Conservation (phyloP, 2,329 filamentous ascomycete species). For the Pestalotiopsis sp. region DNA sequence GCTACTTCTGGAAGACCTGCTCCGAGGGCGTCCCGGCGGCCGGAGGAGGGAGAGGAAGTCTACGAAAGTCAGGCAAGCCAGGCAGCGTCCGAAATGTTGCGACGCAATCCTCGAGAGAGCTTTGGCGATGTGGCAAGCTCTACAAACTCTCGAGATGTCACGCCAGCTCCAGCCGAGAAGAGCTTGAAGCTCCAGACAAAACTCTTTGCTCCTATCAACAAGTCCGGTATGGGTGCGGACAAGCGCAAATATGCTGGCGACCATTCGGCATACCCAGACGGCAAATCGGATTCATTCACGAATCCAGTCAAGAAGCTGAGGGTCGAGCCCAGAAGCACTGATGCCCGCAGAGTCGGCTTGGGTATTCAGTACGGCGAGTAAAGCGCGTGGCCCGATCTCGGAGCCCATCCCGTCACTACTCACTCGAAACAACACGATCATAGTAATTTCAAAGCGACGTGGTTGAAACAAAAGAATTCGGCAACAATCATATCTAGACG, state of each 20-base stretch:
- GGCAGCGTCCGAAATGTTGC: conserved; percentile 74
- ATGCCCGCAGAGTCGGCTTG: conserved; percentile 48
- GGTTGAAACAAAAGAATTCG: neutral
- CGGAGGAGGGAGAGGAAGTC: conserved; percentile 61
- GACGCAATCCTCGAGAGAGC: conserved; percentile 57
- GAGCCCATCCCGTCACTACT: neutral
- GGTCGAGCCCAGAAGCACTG: conserved; percentile 40
- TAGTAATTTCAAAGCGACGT: no score
- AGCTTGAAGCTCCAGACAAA: conserved; percentile 54
- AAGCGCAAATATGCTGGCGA: conserved; percentile 53
- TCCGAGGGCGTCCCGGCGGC: conserved; percentile 26
- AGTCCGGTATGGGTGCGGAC: conserved; percentile 39
- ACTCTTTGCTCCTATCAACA: conserved; percentile 48
- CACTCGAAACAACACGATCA: neutral
- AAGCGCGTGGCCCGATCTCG: neutral
- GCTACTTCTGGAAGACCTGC: conserved; percentile 28
- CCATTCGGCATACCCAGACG: conserved; percentile 29
- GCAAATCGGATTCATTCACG: conserved; percentile 35
- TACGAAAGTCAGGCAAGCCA: conserved; percentile 78
- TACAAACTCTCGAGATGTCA: conserved; percentile 44
- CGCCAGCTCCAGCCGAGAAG: conserved; percentile 47
- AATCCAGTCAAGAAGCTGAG: conserved; percentile 57
- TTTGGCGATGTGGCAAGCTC: conserved; percentile 54
- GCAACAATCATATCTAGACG: neutral
- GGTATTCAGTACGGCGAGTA: conserved; percentile 52